phyloP scores from a whole-genome alignment of 306 rosid species.

The Hylodesmum podocarpum region DNA sequence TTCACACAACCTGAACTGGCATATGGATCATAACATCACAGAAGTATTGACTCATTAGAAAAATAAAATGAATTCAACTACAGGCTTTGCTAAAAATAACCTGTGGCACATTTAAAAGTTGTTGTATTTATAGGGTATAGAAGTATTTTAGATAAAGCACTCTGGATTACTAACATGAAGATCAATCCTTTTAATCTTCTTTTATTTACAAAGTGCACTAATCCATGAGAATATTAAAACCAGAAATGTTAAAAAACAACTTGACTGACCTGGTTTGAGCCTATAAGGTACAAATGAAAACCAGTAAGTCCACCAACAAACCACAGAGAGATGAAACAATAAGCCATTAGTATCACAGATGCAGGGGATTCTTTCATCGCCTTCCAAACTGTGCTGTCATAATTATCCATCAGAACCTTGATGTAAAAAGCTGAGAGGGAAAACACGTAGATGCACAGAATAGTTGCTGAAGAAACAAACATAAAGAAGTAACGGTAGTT shows the following conservation, averaged over 20 bases:
- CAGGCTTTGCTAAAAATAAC: background rate
- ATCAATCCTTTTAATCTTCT: slow-evolving; percentile 5
- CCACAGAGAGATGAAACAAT: slow-evolving; percentile 84
- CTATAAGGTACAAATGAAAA: slow-evolving; percentile 86
- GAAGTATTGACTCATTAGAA: background rate
- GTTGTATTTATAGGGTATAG: background rate
- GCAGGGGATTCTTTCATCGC: slow-evolving; percentile 91
- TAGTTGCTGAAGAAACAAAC: slow-evolving; percentile 86
- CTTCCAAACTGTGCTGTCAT: slow-evolving; percentile 73
- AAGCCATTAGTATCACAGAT: slow-evolving; percentile 80
- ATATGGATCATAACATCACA: background rate
- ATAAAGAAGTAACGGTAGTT: slow-evolving; percentile 86
- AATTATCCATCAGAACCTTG: slow-evolving; percentile 72
- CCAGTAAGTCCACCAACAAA: slow-evolving; percentile 96
- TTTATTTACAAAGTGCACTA: background rate
- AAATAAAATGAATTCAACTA: background rate
- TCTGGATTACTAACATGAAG: background rate
- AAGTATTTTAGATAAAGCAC: background rate
- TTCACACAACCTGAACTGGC: background rate
- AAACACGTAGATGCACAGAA: slow-evolving; percentile 85
- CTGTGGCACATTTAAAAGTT: background rate
- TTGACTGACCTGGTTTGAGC: slow-evolving; percentile 81
- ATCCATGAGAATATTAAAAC: slow-evolving; percentile 16
- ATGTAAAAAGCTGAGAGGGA: slow-evolving; percentile 80
- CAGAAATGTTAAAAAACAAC: slow-evolving; percentile 26